Conservation (phyloP, 108 stramenopile genomes). For the Epipyxis sp. region DNA sequence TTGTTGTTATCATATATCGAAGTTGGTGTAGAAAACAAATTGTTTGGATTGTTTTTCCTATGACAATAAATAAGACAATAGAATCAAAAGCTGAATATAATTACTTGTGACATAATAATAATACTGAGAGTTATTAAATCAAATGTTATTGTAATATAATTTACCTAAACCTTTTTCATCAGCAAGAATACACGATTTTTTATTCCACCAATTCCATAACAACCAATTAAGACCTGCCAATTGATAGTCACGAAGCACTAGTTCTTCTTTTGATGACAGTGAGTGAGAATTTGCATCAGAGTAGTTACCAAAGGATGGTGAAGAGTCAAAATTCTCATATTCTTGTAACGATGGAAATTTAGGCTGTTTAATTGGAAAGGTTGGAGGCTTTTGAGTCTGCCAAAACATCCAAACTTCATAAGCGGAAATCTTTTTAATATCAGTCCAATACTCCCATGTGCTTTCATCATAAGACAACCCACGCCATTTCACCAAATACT, state of each 20-base stretch:
- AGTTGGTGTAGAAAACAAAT: constrained; percentile 79
- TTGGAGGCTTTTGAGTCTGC: constrained; percentile 25
- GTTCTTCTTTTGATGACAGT: not conserved
- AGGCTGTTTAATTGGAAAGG: constrained; percentile 9
- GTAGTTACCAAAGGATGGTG: constrained; percentile 30
- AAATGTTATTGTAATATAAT: not conserved
- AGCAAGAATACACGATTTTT: constrained; percentile 83
- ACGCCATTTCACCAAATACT: constrained; percentile 54
- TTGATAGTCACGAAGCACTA: constrained; percentile 82
- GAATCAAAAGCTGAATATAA: constrained; percentile 27
- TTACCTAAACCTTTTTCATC: constrained; percentile 80
- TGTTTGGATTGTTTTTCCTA: constrained; percentile 93
- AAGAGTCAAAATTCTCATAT: constrained; percentile 39
- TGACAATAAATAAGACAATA: constrained; percentile 5
- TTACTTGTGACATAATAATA: too few species aligned
- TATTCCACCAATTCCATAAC: constrained; percentile 82
- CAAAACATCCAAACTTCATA: constrained; percentile 13
- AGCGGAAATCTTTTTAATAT: constrained; percentile 37
- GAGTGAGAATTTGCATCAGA: not conserved
- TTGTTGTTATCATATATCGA: constrained; percentile 12
- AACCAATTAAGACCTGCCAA: constrained; percentile 94
- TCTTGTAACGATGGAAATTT: constrained; percentile 19
- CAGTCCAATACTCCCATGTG: constrained; percentile 53
- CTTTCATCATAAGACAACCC: constrained; percentile 46
- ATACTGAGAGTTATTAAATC: too few species aligned